Conservation (phyloP, 257 asterid genomes). For the Avicennia marina region DNA sequence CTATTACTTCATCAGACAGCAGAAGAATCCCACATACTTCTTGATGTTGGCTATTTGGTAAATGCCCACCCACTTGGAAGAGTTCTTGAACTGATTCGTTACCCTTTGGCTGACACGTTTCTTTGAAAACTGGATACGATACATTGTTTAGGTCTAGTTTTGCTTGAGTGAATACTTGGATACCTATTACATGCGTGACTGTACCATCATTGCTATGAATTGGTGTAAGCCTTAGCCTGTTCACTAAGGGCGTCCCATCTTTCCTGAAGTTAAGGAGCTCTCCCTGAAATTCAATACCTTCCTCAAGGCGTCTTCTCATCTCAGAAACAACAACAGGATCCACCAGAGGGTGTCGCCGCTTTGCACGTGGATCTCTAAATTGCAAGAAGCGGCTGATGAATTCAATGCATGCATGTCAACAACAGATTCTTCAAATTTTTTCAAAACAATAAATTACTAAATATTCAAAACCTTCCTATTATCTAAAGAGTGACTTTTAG, state of each 20-base stretch:
- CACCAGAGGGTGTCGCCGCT: constrained; percentile 88
- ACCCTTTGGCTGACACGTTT: constrained; percentile 36
- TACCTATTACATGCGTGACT: constrained; percentile 75
- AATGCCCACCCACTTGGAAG: constrained; percentile 32
- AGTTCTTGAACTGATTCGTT: constrained; percentile 33
- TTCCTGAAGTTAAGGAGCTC: constrained; percentile 91
- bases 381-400: constrained; percentile 84
- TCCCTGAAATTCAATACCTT: constrained; percentile 86
- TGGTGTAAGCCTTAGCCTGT: constrained; percentile 70
- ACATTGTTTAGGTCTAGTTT: constrained; percentile 62
- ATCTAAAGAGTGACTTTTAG: no score
- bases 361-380: constrained; percentile 81
- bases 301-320: constrained; percentile 78
- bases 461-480: neutral
- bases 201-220: constrained; percentile 77
- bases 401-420: constrained; percentile 20
- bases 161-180: constrained; percentile 68
- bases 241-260: constrained; percentile 84
- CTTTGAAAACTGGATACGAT: constrained; percentile 84
- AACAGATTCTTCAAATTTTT: constrained; percentile 1
- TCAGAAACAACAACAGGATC: constrained; percentile 90
- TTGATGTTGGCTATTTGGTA: constrained; percentile 26
- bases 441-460: neutral
- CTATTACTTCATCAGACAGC: constrained; percentile 83
- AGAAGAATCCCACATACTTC: constrained; percentile 65